These are phyloP conservation scores for Chaetomidium leptoderma DNA, from an alignment of 495 filamentous ascomycete genomes.

Conservation along the genomic window DNA sequence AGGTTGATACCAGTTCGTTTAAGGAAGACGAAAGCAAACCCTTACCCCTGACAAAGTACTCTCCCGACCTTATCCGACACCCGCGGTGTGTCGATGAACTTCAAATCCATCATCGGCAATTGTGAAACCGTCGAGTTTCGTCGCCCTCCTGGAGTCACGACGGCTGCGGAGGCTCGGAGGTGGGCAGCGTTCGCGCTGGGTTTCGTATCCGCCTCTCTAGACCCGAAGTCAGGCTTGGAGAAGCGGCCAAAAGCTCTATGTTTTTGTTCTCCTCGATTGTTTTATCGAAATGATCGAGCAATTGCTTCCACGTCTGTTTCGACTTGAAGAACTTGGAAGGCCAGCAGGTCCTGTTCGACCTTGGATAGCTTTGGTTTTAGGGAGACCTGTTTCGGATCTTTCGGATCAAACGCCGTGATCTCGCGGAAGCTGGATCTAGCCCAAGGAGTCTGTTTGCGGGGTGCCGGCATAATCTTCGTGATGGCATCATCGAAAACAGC, in stretches of 20 bases:
- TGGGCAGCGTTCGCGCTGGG: background rate
- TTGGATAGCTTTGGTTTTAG: background rate
- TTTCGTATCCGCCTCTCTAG: background rate
- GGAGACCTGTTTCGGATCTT: background rate
- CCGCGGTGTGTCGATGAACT: background rate
- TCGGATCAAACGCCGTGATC: background rate
- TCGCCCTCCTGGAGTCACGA: background rate
- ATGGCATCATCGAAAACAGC: background rate
- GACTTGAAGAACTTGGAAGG: background rate
- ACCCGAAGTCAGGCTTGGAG: background rate
- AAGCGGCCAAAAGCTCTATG: background rate
- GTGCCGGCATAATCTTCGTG: background rate
- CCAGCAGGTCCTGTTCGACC: background rate
- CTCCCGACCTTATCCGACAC: too few relatives aligned
- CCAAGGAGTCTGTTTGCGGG: background rate
- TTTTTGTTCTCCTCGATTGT: background rate
- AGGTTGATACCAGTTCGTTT: too few relatives aligned
- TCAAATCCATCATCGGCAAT: background rate
- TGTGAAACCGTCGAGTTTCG: background rate
- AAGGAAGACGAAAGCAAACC: too few relatives aligned
- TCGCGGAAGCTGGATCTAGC: background rate
- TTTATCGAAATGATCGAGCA: background rate
- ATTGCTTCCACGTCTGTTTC: background rate
- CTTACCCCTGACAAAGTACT: background rate
- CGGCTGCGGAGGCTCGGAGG: background rate